Conservation (phyloP, 495 filamentous ascomycete genomes). For the Cryomyces minteri region DNA sequence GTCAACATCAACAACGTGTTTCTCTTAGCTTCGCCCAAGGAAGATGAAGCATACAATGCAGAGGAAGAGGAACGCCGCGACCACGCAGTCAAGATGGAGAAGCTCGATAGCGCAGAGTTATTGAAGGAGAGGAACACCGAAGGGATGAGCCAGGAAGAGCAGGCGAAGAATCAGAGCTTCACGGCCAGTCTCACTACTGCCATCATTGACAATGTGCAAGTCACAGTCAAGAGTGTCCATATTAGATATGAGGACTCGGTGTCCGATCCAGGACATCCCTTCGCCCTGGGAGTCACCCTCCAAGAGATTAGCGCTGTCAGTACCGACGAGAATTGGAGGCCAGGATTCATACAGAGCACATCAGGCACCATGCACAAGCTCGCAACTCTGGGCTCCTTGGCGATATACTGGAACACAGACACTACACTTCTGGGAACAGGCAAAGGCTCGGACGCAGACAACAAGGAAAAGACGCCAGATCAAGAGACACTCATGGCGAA, state of each 20-base stretch:
- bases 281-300: slow-evolving; percentile 76
- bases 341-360: slow-evolving; percentile 81
- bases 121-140: slow-evolving; percentile 81
- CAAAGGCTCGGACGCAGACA: slow-evolving; percentile 34
- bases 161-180: slow-evolving; percentile 91
- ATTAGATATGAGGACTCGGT: slow-evolving; percentile 96
- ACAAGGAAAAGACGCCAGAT: slow-evolving; percentile 44
- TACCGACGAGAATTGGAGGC: slow-evolving; percentile 83
- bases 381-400: slow-evolving; percentile 67
- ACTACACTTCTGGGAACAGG: slow-evolving; percentile 63
- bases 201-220: slow-evolving; percentile 93
- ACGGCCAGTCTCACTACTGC: slow-evolving; percentile 86
- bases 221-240: slow-evolving; percentile 95
- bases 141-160: slow-evolving; percentile 83
- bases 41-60: slow-evolving; percentile 81
- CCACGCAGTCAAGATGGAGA: slow-evolving; percentile 88
- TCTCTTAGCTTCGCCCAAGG: slow-evolving; percentile 79
- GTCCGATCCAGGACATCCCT: slow-evolving; percentile 84
- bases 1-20: slow-evolving; percentile 95
- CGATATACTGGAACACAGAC: slow-evolving; percentile 97
- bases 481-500: slow-evolving; percentile 59
- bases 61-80: slow-evolving; percentile 73
- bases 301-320: slow-evolving; percentile 93
- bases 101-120: slow-evolving; percentile 86
- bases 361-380: slow-evolving; percentile 75